Evolutionary conservation across 2,329 filamentous ascomycete genomes (phyloP), one percentile per base, ranked within the genome.

Genomic region (Neonectria hederae): DNA sequence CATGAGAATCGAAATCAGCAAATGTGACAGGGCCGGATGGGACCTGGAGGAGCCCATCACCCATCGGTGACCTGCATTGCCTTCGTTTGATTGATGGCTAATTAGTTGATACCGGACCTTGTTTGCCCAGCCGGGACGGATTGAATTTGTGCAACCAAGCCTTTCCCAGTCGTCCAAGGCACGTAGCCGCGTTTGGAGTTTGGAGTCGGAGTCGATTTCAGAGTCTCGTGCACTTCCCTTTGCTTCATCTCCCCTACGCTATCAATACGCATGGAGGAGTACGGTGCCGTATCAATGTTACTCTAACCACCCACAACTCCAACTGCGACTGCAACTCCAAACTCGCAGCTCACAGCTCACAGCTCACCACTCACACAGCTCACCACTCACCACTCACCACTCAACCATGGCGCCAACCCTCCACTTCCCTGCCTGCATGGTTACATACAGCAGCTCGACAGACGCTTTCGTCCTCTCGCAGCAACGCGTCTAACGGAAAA

Each of bases 401-500:
- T 46, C 21, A n/a, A 17, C 7, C 14, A 22, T 17, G 19, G 26
- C 26, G 38, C 38, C 38, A 42, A 42, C n/a, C 38, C 17, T 19
- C 43, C 24, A 13, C 28, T 30, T 4, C 26, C n/a, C 48, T 51
- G 48, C n/a, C 48, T 51, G 48, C 48, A 32, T 51, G 30, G 28
- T 51, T 49, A 35, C 32, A 45, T 35, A 26, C 26, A 30, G 24
- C 48, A 24, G 22, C 13, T 21, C n/a, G 7, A 10, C 38, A 42
- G n/a, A 19, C 17, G n/a, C 8, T 19, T 42, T 42, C 32, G 42
- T 38, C 14, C 13, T 54, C 22, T 57, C 45, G 24, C 57, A 48
- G n/a, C 52, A 59, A 65, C 67, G 70, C 70, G 70, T 64, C 62
- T 72, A 72, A 60, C 48, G 21, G 21, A 26, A 57, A 32, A 54